phyloP scores from a whole-genome alignment of 2,329 filamentous ascomycete genomes.

The Calonectria pauciramosa region DNA sequence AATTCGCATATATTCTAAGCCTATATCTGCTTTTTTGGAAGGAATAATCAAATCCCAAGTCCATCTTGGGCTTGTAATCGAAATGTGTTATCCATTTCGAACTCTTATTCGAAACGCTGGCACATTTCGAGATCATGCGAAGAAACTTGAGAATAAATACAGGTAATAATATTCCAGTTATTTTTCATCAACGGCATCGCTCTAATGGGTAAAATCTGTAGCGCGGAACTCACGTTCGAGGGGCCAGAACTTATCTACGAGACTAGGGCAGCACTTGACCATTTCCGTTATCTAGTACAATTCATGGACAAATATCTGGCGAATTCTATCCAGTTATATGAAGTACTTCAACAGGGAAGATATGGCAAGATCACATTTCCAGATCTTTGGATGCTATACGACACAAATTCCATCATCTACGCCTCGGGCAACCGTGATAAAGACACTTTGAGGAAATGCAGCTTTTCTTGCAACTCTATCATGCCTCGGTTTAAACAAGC shows the following conservation, averaged over 20 bases:
- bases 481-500: neutral
- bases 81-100: neutral
- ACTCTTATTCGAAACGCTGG: neutral
- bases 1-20: neutral
- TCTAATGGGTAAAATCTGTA: neutral
- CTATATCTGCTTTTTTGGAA: neutral
- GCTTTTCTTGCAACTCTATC: neutral
- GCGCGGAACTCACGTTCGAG: neutral
- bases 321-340: neutral
- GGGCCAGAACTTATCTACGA: neutral
- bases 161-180: neutral
- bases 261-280: neutral
- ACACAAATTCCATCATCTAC: neutral
- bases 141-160: neutral
- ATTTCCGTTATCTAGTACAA: neutral
- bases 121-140: neutral
- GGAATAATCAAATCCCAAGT: neutral
- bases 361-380: neutral
- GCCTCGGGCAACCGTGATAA: neutral
- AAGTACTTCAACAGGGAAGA: neutral
- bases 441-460: neutral
- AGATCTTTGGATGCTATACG: neutral
- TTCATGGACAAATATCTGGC: neutral
- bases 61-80: neutral
- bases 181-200: neutral